These are phyloP conservation scores for Nothopassalora personata DNA, from an alignment of 2,329 filamentous ascomycete genomes.

Conservation along the genomic window DNA sequence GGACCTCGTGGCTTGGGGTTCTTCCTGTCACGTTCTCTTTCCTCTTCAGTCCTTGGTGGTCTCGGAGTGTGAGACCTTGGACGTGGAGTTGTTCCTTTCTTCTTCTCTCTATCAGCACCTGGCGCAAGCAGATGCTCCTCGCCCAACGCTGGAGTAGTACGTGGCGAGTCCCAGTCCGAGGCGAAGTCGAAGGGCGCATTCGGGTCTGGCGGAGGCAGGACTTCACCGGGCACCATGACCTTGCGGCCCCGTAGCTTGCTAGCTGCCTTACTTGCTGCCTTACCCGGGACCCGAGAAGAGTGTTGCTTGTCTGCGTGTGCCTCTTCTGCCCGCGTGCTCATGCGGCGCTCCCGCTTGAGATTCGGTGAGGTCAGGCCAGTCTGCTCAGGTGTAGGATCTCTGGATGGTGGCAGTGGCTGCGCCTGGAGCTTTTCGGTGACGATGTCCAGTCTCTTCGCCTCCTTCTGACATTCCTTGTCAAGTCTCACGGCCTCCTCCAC, in stretches of 20 bases:
- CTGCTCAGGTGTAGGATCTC: constrained; percentile 51
- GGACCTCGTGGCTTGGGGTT: constrained; percentile 41
- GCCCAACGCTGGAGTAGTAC: constrained; percentile 29
- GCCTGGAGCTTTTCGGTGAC: constrained; percentile 59
- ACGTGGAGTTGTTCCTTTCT: constrained; percentile 20
- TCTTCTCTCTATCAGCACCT: constrained; percentile 8
- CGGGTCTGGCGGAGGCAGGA: constrained; percentile 41
- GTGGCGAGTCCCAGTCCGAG: constrained; percentile 37
- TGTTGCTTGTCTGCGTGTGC: constrained; percentile 21
- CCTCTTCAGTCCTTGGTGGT: constrained; percentile 35
- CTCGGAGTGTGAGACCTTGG: constrained; percentile 35
- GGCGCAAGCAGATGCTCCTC: constrained; percentile 25
- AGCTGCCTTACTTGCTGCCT: constrained; percentile 32
- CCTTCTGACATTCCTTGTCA: constrained; percentile 32
- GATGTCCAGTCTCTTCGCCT: constrained; percentile 50
- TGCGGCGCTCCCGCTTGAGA: constrained; percentile 29
- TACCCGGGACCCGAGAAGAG: constrained; percentile 24
- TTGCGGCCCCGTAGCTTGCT: constrained; percentile 33
- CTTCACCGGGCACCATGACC: constrained; percentile 41
- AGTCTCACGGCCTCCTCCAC: constrained; percentile 32
- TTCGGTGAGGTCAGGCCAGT: constrained; percentile 31
- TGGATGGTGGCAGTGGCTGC: constrained; percentile 55
- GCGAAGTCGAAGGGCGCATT: constrained; percentile 34
- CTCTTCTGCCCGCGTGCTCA: constrained; percentile 27
- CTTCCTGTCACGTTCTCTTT: constrained; percentile 31